Percentiles rank a stretch among this genome's conserved stretches.
phyloP scores from a whole-genome alignment of 768 basidiomycete species.

The Hydnomerulius pinastri region DNA sequence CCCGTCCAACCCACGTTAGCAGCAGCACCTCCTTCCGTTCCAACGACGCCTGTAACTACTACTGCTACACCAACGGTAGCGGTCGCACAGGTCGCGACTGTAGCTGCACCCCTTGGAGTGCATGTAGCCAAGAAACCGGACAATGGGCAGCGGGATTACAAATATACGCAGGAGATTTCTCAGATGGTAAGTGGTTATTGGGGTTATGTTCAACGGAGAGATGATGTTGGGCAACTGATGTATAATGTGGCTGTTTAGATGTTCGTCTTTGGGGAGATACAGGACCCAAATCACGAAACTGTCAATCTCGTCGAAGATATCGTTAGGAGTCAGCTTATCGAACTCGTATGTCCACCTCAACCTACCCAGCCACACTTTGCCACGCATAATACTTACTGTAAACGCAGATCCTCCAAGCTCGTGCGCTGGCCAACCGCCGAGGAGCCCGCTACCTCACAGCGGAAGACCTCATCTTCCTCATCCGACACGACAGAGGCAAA shows the following conservation, averaged over 20 bases:
- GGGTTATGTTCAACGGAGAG: not conserved
- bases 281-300: conserved; percentile 84
- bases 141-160: conserved; percentile 62
- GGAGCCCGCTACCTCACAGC: conserved; percentile 85
- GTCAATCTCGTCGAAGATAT: conserved; percentile 96
- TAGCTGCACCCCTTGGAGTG: conserved; percentile 5
- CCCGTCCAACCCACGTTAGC: conserved; percentile 16
- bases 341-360: conserved; percentile 60
- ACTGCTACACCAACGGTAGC: conserved; percentile 4
- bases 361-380: not conserved
- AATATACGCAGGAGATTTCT: conserved; percentile 88
- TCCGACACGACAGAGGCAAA: conserved; percentile 91
- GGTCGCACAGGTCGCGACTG: conserved; percentile 6
- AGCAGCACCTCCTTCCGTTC: conserved; percentile 14
- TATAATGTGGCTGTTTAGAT: conserved; percentile 52
- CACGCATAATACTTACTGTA: conserved; percentile 4
- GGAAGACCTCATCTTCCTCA: conserved; percentile 95
- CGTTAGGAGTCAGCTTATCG: conserved; percentile 85
- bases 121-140: conserved; percentile 19
- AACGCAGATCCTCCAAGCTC: conserved; percentile 82
- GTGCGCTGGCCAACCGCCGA: conserved; percentile 77
- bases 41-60: conserved; percentile 22
- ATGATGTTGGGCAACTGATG: no score
- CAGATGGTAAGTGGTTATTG: conserved; percentile 73
- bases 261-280: conserved; percentile 97